Evolutionary conservation across 1,139 yeast species (phyloP).

Genomic region (Arxiozyma bovina): DNA sequence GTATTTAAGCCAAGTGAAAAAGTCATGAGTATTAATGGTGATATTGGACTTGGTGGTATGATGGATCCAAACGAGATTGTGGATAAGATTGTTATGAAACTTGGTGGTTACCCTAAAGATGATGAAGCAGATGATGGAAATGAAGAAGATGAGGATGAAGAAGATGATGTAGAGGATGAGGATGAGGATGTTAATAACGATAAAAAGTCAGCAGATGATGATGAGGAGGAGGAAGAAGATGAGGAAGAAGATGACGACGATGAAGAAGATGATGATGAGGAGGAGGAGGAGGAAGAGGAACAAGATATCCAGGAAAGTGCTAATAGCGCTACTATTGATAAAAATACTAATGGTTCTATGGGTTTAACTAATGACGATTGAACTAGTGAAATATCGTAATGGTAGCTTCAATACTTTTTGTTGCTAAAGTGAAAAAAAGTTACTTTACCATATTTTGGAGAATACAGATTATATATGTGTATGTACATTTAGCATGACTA

Average conservation of each 20-base stretch:
- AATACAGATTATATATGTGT: too few species aligned
- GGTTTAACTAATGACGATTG: neutral
- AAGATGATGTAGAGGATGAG: conserved; percentile 36
- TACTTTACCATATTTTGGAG: too few species aligned
- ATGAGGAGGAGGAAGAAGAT: conserved; percentile 36
- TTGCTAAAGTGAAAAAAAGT: too few species aligned
- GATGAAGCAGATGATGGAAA: conserved; percentile 67
- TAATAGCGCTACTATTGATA: neutral
- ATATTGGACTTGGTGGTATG: conserved; percentile 97
- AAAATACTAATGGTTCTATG: neutral
- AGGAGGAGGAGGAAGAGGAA: neutral
- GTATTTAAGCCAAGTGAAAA: conserved; percentile 88
- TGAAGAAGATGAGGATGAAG: conserved; percentile 42
- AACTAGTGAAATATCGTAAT: neutral
- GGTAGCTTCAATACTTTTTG: neutral
- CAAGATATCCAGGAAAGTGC: neutral
- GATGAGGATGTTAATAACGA: conserved; percentile 30
- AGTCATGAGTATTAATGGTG: conserved; percentile 82
- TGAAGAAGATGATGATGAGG: conserved; percentile 16
- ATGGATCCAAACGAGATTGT: conserved; percentile 87
- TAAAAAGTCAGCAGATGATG: conserved; percentile 27
- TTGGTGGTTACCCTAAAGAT: conserved; percentile 85
- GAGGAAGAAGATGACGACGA: conserved; percentile 41
- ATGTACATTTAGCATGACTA: too few species aligned
- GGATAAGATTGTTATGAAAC: conserved; percentile 67